Conservation (phyloP, 352 stramenopile genomes). For the Peronospora farinosa region DNA sequence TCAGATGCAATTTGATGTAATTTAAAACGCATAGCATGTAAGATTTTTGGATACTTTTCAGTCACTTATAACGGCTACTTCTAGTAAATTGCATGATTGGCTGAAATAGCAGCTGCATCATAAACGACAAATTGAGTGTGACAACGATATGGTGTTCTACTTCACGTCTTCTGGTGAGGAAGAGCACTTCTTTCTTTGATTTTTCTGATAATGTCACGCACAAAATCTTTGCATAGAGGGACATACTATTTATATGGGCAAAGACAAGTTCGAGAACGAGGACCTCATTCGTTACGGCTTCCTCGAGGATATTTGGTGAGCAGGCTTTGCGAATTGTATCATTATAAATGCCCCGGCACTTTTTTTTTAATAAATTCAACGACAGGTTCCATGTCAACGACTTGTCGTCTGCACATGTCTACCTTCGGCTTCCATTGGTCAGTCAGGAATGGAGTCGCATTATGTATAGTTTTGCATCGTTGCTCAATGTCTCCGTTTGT, state of each 20-base stretch:
- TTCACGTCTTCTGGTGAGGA: too few species aligned
- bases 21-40: too few species aligned
- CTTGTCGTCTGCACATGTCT: slow-evolving; percentile 96
- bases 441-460: slow-evolving; percentile 8
- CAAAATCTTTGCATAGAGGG: slow-evolving; percentile 46
- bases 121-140: too few species aligned
- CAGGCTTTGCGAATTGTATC: background rate
- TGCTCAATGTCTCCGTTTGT: too few species aligned
- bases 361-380: background rate
- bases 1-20: too few species aligned
- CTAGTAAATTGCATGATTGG: slow-evolving; percentile 13
- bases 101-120: slow-evolving; percentile 10
- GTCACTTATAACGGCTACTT: too few species aligned
- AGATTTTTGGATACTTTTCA: too few species aligned
- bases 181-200: too few species aligned
- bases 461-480: too few species aligned
- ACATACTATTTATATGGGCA: slow-evolving; percentile 95
- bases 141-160: too few species aligned
- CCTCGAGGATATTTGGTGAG: slow-evolving; percentile 90
- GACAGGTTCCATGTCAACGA: slow-evolving; percentile 96
- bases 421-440: slow-evolving; percentile 90
- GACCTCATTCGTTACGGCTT: slow-evolving; percentile 97
- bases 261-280: slow-evolving; percentile 99
- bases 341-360: background rate
- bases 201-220: background rate